Base-by-base conservation (phyloP, 2,329 filamentous ascomycete genomes). In the Cercospora zeae-maydis region DNA sequence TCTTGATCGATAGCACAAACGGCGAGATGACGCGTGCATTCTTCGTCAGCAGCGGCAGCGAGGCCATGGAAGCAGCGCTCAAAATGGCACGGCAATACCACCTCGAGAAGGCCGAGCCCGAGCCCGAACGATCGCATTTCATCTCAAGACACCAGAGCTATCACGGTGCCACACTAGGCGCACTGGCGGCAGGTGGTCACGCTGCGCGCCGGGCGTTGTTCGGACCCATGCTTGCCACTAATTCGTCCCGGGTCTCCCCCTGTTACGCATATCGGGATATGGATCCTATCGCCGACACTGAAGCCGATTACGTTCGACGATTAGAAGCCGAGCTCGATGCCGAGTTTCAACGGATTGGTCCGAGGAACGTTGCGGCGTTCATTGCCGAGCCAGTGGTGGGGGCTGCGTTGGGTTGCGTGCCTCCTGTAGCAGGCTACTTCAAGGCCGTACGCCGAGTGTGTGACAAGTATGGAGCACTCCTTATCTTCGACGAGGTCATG, bases 401-500 rank as follows among this genome's bases (percentile, higher is more conserved):
- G 2, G 86, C 88, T 5, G 82, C 88, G 1, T 78, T 92, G 0
- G 91, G 89, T 0, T 91, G 87, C 69, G 86, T 91, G 0, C 82
- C 87, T 0, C 79, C 88, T 0, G 81, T 88, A 0, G 77, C 80
- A 0, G 89, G 89, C 0, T 95, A 95, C 67, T 85, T 93, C 55
- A 77, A 80, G 56, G 88, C 87, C 0, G 85, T 93, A 75, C 83
- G 84, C 69, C 77, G 78, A 1, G 79, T 95, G 1, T 95, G 91
- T 73, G 82, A 88, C 58, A 85, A 84, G 64, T 81, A 93, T 70
- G 90, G 88, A 0, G 86, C 88, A 0, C 82, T 95, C 0, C 79
- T 95, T n/a, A 88, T 93, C 51, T 77, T 93, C 0, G 91, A 95
- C 70, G 91, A 93, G 72, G 82, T 92, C 49, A 91, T 92, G 88